Evolutionary conservation across 1,284 basidiomycete genomes (phyloP).

Genomic region (Cutaneotrichosporon dermatis): DNA sequence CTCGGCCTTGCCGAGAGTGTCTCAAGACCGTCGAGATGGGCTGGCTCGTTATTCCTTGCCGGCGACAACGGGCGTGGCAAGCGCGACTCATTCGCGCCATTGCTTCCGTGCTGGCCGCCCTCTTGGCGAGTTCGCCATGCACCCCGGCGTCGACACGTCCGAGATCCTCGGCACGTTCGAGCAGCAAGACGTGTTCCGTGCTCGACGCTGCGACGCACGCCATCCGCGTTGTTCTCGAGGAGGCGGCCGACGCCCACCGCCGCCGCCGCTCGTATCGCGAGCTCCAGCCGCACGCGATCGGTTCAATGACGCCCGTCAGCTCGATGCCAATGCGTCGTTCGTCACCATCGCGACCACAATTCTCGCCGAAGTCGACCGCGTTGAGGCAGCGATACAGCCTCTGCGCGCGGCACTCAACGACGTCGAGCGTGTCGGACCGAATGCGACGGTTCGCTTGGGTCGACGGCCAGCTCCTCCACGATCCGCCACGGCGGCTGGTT

Average conservation of each 20-base stretch:
- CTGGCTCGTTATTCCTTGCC: conserved; percentile 87
- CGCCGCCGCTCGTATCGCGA: conserved; percentile 13
- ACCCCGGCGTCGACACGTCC: conserved; percentile 83
- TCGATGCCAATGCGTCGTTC: conserved; percentile 17
- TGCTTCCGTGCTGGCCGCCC: conserved; percentile 66
- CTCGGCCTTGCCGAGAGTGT: conserved; percentile 70
- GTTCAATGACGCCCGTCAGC: conserved; percentile 19
- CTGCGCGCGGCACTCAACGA: conserved; percentile 8
- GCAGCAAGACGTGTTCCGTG: conserved; percentile 61
- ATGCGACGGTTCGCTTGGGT: conserved; percentile 76
- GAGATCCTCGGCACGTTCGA: conserved; percentile 96
- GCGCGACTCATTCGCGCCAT: conserved; percentile 68
- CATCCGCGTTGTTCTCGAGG: conserved; percentile 17
- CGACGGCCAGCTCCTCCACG: conserved; percentile 86
- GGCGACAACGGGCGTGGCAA: conserved; percentile 76
- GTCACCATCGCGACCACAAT: conserved; percentile 7
- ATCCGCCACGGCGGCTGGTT: conserved; percentile 87
- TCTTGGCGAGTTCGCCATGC: conserved; percentile 74
- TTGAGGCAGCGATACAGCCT: conserved; percentile 32
- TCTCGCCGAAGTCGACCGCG: conserved; percentile 17
- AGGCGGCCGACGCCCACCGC: conserved; percentile 19
- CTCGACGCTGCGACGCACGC: conserved; percentile 18
- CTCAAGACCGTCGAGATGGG: conserved; percentile 69
- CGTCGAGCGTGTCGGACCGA: conserved; percentile 48
- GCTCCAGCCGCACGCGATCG: conserved; percentile 16